Base-by-base conservation (phyloP, 1,284 basidiomycete genomes). In the Trichosporon sp. region DNA sequence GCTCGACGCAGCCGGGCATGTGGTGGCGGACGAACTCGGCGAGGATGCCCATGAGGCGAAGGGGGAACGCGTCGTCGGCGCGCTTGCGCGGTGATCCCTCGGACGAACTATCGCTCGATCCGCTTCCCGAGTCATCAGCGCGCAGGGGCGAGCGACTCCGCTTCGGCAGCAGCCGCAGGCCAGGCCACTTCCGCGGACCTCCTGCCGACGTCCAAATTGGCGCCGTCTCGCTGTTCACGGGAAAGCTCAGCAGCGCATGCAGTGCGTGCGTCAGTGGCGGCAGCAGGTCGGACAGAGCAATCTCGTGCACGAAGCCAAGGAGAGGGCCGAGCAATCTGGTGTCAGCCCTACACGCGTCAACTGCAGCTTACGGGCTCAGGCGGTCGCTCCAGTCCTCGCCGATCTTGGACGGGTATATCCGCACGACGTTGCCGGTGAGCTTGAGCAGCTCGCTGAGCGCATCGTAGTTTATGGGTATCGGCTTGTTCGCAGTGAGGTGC, bases 371-470 rank as follows among this genome's bases (percentile, higher is more conserved):
- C 82, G 69, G 67, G 58, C 77, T 75, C 38, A 84, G 75, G 29
- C 56, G 56, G 27, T 72, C 65, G 1, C 56, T 60, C 56, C 56
- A 60, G 29, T 60, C 56, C 15, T 60, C 56, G 15, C 56, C 56
- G 27, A 60, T 60, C 56, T 60, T 60, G 56, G 56, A 60, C 27
- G 81, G 80, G 60, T 80, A 83, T 65, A 73, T 74, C 2, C 76
- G 73, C 9, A 83, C 47, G 9, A 83, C 66, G 65, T 81, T 81
- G 62, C 78, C 78, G 0, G 75, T 70, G 47, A 82, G 65, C 73
- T 84, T 84, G 62, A 83, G 74, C 25, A 83, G 69, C 71, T 84
- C 83, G 23, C 73, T 68, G 15, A 83, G 63, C 12, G 77, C 77
- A 32, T 73, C 70, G 58, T 74, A 77, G 66, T 77, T 73, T 1